Evolutionary conservation across 768 basidiomycete species (phyloP).

Genomic region (Nidula microcarpa): DNA sequence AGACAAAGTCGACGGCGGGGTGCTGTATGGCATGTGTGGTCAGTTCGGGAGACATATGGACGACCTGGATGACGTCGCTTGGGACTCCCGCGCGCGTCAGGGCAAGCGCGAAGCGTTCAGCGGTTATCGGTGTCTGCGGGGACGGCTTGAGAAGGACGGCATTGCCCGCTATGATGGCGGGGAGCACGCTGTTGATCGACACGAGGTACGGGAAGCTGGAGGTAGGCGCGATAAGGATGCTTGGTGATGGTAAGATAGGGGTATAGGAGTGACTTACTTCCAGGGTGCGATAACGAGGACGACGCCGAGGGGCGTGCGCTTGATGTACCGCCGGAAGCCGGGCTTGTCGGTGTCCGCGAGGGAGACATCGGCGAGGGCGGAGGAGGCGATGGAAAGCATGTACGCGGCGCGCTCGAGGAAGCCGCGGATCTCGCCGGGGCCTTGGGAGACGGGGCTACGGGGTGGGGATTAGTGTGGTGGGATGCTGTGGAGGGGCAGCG

Average conservation of each 20-base stretch:
- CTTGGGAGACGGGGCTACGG: slow-evolving; percentile 73
- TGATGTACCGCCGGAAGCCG: slow-evolving; percentile 81
- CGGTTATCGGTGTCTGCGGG: slow-evolving; percentile 90
- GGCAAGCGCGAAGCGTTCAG: slow-evolving; percentile 73
- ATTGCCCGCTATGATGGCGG: slow-evolving; percentile 89
- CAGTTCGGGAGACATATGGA: slow-evolving; percentile 67
- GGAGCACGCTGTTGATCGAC: slow-evolving; percentile 88
- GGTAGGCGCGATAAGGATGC: not conserved
- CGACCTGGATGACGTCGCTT: slow-evolving; percentile 63
- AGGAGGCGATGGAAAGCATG: slow-evolving; percentile 79
- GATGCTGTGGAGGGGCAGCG: not conserved
- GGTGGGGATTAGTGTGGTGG: not conserved
- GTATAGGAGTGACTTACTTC: slow-evolving; percentile 69
- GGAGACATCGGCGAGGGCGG: slow-evolving; percentile 68
- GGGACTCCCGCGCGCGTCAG: slow-evolving; percentile 80
- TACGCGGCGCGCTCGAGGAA: slow-evolving; percentile 80
- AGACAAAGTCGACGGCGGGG: slow-evolving; percentile 71
- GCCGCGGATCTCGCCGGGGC: slow-evolving; percentile 75
- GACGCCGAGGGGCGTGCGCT: slow-evolving; percentile 81
- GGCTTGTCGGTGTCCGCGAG: slow-evolving; percentile 78
- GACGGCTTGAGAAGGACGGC: slow-evolving; percentile 92
- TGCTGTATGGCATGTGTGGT: slow-evolving; percentile 62
- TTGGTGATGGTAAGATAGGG: not conserved
- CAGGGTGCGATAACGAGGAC: slow-evolving; percentile 87
- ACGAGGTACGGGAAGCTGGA: slow-evolving; percentile 85